Base-by-base conservation (phyloP, 2,329 filamentous ascomycete genomes). In the Pseudohalonectria lignicola region DNA sequence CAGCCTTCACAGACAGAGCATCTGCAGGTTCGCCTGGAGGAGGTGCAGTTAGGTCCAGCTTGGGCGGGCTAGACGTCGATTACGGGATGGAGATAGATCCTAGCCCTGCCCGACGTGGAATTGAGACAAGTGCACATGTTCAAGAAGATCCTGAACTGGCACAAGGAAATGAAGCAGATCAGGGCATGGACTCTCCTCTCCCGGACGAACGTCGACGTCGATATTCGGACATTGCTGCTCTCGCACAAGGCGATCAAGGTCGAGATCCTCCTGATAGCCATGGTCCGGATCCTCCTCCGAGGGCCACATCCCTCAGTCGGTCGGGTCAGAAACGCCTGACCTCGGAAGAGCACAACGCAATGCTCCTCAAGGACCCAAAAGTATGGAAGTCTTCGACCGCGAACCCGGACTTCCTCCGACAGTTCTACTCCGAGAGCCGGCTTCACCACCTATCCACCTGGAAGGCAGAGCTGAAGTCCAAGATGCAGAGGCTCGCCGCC, bases 381-480 rank as follows among this genome's bases (percentile, higher is more conserved):
- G 77, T 94, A 49, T 76, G 86, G 42, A 92, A 93, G 52, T 87
- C 87, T 0, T 94, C 88, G 2, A 87, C 87, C 2, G 84, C 87
- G 8, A 93, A 98, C 47, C 92, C 93, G 0, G 80, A 92, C 26
- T 98, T 98, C 43, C 67, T 98, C 2, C 83, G 90, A 45, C 88
- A 96, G 44, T 98, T 86, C 53, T 98, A 96, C 53, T 83, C 86
- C 4, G 88, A 96, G 60, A 96, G 90, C 43, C 81, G 92, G 18
- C 68, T 98, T 16, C 93, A 98, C 57, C 92, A 98, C 54, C 65
- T 98, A 0, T 95, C 90, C 0, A 86, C 86, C 1, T 96, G 92
- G 93, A 98, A 96, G 64, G 84, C 90, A 2, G 85, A 94, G 42
- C 63, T 98, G 4, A 98, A 96, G 57, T 80, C 86, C 0, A 79